Conservation (phyloP, 1,139 yeast species). For the Geotrichum bryndzae region DNA sequence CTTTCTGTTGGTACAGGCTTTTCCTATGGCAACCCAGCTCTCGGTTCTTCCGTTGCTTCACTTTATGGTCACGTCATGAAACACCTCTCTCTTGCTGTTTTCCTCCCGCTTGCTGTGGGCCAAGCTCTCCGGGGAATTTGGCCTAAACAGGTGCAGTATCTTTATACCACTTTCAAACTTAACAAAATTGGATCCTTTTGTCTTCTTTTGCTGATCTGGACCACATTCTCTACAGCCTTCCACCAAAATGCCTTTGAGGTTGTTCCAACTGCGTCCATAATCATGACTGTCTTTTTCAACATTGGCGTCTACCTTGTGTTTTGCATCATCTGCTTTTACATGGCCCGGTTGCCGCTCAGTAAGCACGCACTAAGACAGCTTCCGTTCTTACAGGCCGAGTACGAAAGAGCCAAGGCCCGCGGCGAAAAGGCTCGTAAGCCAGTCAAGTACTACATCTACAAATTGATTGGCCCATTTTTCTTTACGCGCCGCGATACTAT, state of each 20-base stretch:
- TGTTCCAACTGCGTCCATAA: slow-evolving; percentile 62
- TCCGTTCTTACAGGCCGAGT: slow-evolving; percentile 21
- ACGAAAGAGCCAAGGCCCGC: slow-evolving; percentile 44
- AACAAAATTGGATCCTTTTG: slow-evolving; percentile 72
- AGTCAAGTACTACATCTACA: slow-evolving; percentile 24
- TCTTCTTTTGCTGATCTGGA: slow-evolving; percentile 73
- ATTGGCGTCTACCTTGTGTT: slow-evolving; percentile 70
- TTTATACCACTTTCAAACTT: slow-evolving; percentile 51
- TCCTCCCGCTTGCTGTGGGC: slow-evolving; percentile 83
- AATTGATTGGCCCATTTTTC: slow-evolving; percentile 49
- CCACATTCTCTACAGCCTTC: slow-evolving; percentile 84
- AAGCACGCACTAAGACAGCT: slow-evolving; percentile 25
- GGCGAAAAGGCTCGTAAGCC: slow-evolving; percentile 26
- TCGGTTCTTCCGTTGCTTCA: slow-evolving; percentile 46
- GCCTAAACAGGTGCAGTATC: slow-evolving; percentile 60
- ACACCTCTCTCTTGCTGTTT: slow-evolving; percentile 76
- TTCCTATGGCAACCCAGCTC: slow-evolving; percentile 78
- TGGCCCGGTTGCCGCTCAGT: slow-evolving; percentile 55
- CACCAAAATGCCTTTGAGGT: slow-evolving; percentile 69
- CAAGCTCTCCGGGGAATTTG: slow-evolving; percentile 68
- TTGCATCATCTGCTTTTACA: slow-evolving; percentile 52
- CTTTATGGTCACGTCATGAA: slow-evolving; percentile 75
- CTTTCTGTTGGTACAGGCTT: slow-evolving; percentile 48
- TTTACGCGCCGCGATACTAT: slow-evolving; percentile 68
- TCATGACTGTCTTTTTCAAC: slow-evolving; percentile 74